Evolutionary conservation across 768 basidiomycete species (phyloP), one percentile per base, ranked within the genome.

Genomic region (Suillus discolor): DNA sequence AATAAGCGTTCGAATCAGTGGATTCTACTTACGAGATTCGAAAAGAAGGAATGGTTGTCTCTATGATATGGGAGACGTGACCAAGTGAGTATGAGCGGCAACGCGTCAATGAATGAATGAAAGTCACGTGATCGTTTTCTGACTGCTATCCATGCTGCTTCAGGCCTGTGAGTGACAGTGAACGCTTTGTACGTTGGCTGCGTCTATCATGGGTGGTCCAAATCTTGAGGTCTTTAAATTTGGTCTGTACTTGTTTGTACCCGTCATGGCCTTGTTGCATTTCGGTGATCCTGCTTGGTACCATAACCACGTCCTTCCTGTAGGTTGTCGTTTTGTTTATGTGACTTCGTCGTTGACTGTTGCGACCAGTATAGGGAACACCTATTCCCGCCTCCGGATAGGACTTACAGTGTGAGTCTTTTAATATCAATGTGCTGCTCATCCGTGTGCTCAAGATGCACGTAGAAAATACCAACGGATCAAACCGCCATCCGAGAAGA

Each of bases 191-290:
- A 8, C 7, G 7, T 51, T 28, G 18, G 3, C 57, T 42, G 18
- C 11, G 11, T 63, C 20, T 53, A 39, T 53, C 79, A 85, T 92
- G 91, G 91, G 83, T 3, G 89, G 91, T 13, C 87, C 92, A 42
- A 92, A 91, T 75, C 87, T 96, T 62, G 94, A 96, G 77, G 85
- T 95, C 20, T 93, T 95, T 88, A 95, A 94, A 79, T 96, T 96
- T 71, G 87, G 87, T 4, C 78, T 94, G 20, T 95, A 96, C 76
- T 87, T 96, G 64, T 93, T 93, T 71, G 88, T 94, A 65, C 94
- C 94, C 12, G 87, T 96, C 65, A 79, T 84, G 55, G 89, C 92
- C 28, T 84, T 96, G 72, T 79, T 94, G 60, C 91, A 94, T 77
- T 95, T 92, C 72, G 93, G 94, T 53, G 92, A 95, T 75, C 92